Base-by-base conservation (phyloP, 179 eudicot species). In the Corrigiola litoralis region DNA sequence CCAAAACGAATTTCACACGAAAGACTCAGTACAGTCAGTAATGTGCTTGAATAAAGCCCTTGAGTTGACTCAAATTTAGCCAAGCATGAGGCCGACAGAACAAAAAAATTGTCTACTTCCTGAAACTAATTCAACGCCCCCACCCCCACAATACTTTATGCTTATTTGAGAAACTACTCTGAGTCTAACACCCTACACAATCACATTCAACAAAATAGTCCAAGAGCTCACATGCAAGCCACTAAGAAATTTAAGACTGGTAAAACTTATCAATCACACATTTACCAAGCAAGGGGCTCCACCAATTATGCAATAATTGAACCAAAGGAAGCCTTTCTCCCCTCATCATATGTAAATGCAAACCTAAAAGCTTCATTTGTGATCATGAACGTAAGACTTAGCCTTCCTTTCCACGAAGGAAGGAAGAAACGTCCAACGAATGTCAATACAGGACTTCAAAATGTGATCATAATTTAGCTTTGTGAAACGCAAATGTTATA, bases 211-310 rank as follows among this genome's bases (percentile, higher is more conserved):
- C 58, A 60, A 45, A 32, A 61, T 34, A 67, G 51, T 57, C 31
- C 36, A 61, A 57, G 44, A 51, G 41, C 14, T 53, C 68, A 67
- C 58, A 67, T 67, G 72, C 68, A 52, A 46, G 31, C 68, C 72
- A 52, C 72, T 52, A 37, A 53, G 27, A 53, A 45, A 59, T 38
- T 38, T 34, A 28, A 14, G 55, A 55, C 53, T 37, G 21, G 49
- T 20, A 54, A 48, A 37, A 6, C 50, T 13, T 45, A 54, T 48
- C 47, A 62, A 62, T 58, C 69, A 67, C 69, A 23, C 64, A 54
- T n/a, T 61, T 29, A 53, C 46, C 21, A 21, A 7, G 38, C 13
- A 5, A 67, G 36, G 56, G 71, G 76, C 66, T 66, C 76, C 76
- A 64, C 71, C 54, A 27, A 36, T 2, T 28, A 40, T 41, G 11